Base-by-base conservation (phyloP, 2,329 filamentous ascomycete species). In the Myriangium duriaei region DNA sequence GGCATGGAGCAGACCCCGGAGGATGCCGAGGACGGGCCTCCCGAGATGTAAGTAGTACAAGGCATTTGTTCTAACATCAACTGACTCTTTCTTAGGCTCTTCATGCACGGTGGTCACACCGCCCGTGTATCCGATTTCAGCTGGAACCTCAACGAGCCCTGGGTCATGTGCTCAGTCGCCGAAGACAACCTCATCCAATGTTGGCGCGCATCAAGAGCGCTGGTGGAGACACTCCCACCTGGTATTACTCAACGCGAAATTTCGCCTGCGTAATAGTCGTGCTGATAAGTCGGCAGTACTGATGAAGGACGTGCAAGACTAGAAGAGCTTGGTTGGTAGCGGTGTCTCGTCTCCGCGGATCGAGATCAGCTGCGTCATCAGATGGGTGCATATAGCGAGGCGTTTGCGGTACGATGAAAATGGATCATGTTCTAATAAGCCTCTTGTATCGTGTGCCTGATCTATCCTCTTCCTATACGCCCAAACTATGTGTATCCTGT, bases 21-120 rank as follows among this genome's bases (percentile, higher is more conserved):
- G 48, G 91, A 98, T 59, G 80, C 81, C 34, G 88, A 96, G 50
- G 91, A 98, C 55, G 91, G 91, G 0, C 83, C 87, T 1, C 88
- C 91, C 36, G 91, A 98, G 61, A 69, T 98, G 81, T 91, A 69
- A 63, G 81, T 73, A 14, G 15, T 18, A 12, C 11, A 16, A 30
- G 3, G 16, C 12, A 10, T 3, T 28, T 18, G 2, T 13, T 33
- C n/a, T 38, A 34, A 30, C 34, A 10, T 5, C 17, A 29, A 42
- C 35, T 49, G 57, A 47, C 56, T n/a, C 47, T 47, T 4, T 12
- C 9, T 10, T 45, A 86, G 82, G 32, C 67, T 98, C 1, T 98
- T 98, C 63, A 96, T 98, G 87, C 91, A 98, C 53, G 91, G 91
- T 44, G 91, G 91, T 19, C 92, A 98, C 65, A 98, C 91, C 9